phyloP scores from a whole-genome alignment of 345 rosid genomes.

The Eucalyptus regnans region DNA sequence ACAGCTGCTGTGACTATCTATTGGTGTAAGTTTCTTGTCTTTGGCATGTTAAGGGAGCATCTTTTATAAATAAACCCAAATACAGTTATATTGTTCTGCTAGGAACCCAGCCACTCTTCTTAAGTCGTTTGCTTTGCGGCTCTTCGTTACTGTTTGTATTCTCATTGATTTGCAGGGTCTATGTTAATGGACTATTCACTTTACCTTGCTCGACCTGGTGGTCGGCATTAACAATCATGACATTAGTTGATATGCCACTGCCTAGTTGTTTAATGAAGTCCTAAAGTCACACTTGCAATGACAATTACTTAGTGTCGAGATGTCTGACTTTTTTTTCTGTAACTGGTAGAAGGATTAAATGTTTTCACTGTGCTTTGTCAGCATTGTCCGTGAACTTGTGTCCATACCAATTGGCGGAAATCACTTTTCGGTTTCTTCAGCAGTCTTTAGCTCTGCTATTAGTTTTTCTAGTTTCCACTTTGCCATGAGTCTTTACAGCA shows the following conservation, averaged over 20 bases:
- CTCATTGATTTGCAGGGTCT: not conserved
- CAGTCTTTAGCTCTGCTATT: not conserved
- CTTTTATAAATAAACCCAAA: not conserved
- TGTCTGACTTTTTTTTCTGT: not conserved
- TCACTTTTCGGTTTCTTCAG: not conserved
- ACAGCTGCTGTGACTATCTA: slow-evolving; percentile 73
- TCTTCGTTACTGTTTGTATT: not conserved
- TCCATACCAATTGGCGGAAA: not conserved
- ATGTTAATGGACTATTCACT: not conserved
- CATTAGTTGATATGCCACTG: not conserved
- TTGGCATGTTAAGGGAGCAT: not conserved
- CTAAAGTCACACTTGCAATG: not conserved
- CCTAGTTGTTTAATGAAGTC: not conserved
- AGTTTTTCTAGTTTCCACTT: not conserved
- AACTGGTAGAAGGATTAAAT: not conserved
- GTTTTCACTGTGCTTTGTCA: not conserved
- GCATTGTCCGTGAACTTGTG: not conserved
- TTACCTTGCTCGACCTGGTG: not conserved
- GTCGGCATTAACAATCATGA: not conserved
- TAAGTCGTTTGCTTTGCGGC: not conserved
- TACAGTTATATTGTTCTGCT: not conserved
- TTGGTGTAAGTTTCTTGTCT: slow-evolving; percentile 72
- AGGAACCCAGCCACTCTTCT: not conserved
- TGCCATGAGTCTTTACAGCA: not conserved
- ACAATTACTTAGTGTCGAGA: not conserved